Evolutionary conservation across 495 filamentous ascomycete genomes (phyloP).

Genomic region (Cenococcum geophilum): DNA sequence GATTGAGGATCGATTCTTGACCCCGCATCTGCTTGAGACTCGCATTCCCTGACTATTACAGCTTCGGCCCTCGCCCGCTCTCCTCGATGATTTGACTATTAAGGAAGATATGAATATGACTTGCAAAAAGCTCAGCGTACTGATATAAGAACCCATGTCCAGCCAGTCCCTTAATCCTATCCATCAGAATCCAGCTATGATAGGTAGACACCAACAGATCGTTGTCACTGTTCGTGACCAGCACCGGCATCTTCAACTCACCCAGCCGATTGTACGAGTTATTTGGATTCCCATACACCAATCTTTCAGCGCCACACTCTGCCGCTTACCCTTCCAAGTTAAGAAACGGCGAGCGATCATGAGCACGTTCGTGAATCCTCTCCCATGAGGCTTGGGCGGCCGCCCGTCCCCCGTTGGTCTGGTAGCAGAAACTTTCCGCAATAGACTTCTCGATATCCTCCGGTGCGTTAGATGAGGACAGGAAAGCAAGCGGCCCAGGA

Average conservation of each 20-base stretch:
- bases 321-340: slow-evolving; percentile 28
- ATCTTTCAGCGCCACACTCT: slow-evolving; percentile 25
- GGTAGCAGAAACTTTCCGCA: slow-evolving; percentile 22
- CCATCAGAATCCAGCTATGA: slow-evolving; percentile 34
- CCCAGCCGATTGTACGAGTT: slow-evolving; percentile 32
- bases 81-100: not conserved
- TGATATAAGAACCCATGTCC: slow-evolving; percentile 36
- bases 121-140: slow-evolving; percentile 14
- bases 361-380: not conserved
- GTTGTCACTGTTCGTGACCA: slow-evolving; percentile 37
- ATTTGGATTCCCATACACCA: slow-evolving; percentile 24
- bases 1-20: no score
- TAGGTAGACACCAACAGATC: slow-evolving; percentile 34
- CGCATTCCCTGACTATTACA: not conserved
- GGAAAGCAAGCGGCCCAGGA: not conserved
- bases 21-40: no score
- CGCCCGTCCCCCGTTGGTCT: slow-evolving; percentile 20
- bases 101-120: slow-evolving; percentile 15
- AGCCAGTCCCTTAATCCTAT: slow-evolving; percentile 25
- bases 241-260: slow-evolving; percentile 35
- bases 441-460: slow-evolving; percentile 21
- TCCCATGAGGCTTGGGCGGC: slow-evolving; percentile 27
- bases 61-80: not conserved
- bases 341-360: slow-evolving; percentile 18
- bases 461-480: slow-evolving; percentile 5